Evolutionary conservation across 2,329 filamentous ascomycete species (phyloP).

Genomic region (Exophiala oligosperma): DNA sequence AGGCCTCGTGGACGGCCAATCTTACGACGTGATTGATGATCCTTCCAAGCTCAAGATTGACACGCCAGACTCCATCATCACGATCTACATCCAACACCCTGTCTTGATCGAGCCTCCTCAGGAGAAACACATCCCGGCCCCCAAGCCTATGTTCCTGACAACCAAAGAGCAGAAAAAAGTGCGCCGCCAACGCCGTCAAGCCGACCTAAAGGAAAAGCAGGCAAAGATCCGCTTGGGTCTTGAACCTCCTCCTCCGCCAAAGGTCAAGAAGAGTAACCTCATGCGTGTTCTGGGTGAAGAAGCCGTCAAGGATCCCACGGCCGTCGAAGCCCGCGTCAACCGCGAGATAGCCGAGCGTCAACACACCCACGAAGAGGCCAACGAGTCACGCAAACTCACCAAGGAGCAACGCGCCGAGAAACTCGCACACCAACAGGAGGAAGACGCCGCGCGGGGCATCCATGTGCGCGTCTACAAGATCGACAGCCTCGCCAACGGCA

Average conservation of each 20-base stretch:
- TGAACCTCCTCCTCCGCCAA: conserved; percentile 85
- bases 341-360: conserved; percentile 86
- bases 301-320: conserved; percentile 92
- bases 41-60: conserved; percentile 69
- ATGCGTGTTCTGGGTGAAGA: conserved; percentile 95
- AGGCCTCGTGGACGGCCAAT: conserved; percentile 71
- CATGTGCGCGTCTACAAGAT: conserved; percentile 87
- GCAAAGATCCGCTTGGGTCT: conserved; percentile 92
- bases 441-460: conserved; percentile 84
- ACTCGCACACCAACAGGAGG: conserved; percentile 75
- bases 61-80: conserved; percentile 81
- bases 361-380: conserved; percentile 72
- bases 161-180: conserved; percentile 88
- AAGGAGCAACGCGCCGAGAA: conserved; percentile 88
- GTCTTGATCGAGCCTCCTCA: conserved; percentile 88
- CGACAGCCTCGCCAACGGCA: conserved; percentile 82
- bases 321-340: conserved; percentile 92
- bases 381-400: conserved; percentile 82
- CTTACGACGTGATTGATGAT: conserved; percentile 70
- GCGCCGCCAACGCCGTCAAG: conserved; percentile 84
- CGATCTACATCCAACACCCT: conserved; percentile 88
- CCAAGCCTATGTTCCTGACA: conserved; percentile 92
- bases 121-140: conserved; percentile 73
- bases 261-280: conserved; percentile 95
- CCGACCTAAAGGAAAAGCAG: conserved; percentile 91